Conservation (phyloP, 768 basidiomycete genomes). For the Boletus eberwhitei region DNA sequence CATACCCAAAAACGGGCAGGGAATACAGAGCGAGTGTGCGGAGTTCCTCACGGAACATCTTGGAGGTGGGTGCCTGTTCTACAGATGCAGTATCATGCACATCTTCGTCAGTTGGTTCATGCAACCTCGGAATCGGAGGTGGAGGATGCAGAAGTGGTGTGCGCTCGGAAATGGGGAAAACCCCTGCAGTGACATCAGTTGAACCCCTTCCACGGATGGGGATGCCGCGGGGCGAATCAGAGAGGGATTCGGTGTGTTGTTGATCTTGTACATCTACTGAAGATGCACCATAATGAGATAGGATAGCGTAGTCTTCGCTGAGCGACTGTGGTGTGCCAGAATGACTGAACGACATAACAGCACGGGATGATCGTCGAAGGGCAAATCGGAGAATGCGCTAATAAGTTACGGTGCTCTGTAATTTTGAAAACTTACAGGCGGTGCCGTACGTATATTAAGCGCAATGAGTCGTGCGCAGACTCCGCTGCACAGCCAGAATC, state of each 20-base stretch:
- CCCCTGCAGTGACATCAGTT: not conserved
- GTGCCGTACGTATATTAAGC: too few relatives aligned
- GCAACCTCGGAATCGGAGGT: constrained; percentile 54
- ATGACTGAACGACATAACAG: constrained; percentile 19
- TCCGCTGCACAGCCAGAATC: not conserved
- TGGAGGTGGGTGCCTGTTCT: constrained; percentile 21
- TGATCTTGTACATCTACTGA: constrained; percentile 10
- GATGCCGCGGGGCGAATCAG: constrained; percentile 18
- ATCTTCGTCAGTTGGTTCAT: constrained; percentile 42
- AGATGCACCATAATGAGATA: constrained; percentile 47
- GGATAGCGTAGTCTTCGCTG: constrained; percentile 62
- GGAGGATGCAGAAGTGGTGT: constrained; percentile 51
- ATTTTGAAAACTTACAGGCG: too few relatives aligned
- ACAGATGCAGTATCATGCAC: constrained; percentile 1
- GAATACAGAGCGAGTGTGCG: constrained; percentile 59
- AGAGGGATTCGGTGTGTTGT: not conserved
- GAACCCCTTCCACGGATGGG: constrained; percentile 13
- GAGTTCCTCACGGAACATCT: constrained; percentile 56
- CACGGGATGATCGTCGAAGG: not conserved
- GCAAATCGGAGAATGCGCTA: not conserved
- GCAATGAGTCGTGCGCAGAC: not conserved
- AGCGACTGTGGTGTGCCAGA: constrained; percentile 38
- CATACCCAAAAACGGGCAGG: constrained; percentile 69
- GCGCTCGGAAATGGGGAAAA: constrained; percentile 37
- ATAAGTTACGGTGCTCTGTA: not conserved